Base-by-base conservation (phyloP, 2,329 filamentous ascomycete species). In the Leptographium wingfieldii region DNA sequence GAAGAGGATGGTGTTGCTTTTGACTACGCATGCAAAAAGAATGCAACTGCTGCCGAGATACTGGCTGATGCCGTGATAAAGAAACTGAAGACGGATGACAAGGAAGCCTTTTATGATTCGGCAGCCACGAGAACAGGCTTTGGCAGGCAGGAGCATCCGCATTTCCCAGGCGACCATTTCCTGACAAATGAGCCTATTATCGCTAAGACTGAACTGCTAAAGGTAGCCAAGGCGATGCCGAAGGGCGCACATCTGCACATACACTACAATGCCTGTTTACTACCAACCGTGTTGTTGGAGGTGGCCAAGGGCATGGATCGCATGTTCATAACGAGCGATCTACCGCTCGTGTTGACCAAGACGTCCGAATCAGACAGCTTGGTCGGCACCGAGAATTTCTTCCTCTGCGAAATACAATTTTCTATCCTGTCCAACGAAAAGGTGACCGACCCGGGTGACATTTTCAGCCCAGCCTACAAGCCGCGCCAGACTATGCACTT, bases 251-350 rank as follows among this genome's bases (percentile, higher is more conserved):
- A 90, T 68, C 74, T 90, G 29, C 87, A 91, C 69, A 80, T 90
- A 29, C 87, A 91, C 69, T 90, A 88, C 75, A 91, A 90, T 68
- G 80, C 87, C n/a, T 88, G 86, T 62, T 73, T 90, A 5, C 73
- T 76, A 16, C 85, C 86, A 11, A 69, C 74, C 2, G 76, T 83
- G 5, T 73, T 90, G 25, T 74, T 90, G 14, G 71, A 74, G 29
- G 74, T 75, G 65, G 81, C 74, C 64, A 80, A 75, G 74, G 74
- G 63, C 5, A 82, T 85, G 75, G 67, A 78, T 1, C 80, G 79
- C 64, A 89, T 91, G 84, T 88, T 83, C 67, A 84, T 90, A 65
- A 82, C 80, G 60, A 88, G 84, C 71, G 79, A 78, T 43, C 66
- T 74, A 38, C 77, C 79, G 4, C 72, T 88, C 38, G 68, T 73